Evolutionary conservation across 2,329 filamentous ascomycete species (phyloP), one percentile per base, ranked within the genome.

Genomic region (Stagonosporopsis tanaceti): DNA sequence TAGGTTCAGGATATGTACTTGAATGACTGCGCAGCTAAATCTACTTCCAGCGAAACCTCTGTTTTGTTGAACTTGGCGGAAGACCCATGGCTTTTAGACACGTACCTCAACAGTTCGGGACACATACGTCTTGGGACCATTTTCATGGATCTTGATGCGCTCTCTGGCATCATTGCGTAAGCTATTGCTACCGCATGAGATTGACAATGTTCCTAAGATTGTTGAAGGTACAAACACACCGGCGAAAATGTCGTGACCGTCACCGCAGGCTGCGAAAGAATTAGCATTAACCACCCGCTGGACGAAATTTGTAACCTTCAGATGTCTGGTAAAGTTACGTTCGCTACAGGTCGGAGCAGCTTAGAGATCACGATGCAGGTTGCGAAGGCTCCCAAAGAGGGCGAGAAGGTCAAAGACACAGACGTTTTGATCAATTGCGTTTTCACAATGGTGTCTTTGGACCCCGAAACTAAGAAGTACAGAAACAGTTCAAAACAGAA

Each of bases 301-400:
- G 89, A 86, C 35, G 89, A 92, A 67, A 91, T 93, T 51, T 92
- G 89, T 63, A 90, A 93, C 72, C 84, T 93, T 9, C 87, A 93
- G 68, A 84, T 92, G 37, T 90, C 87, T 56, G 86, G 86, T 4
- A 81, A 85, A 60, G 86, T 88, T 20, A 87, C 89, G 0, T 92
- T 91, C 70, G 89, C 89, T 0, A 89, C 89, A 1, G 89, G 90
- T 0, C 78, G 89, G 55, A 90, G 87, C 58, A 91, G 88, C 70
- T 85, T 91, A 75, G 89, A 92, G 65, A 87, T 92, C 8, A 90
- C 89, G 0, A 84, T 90, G 63, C 87, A 90, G 70, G 89, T 92
- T 17, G 87, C 89, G 7, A 89, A 89, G 68, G 88, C 85, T 0
- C 84, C 87, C 0, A 78, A 81, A 30, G 78, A 84, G 50, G 88